Evolutionary conservation across 345 rosid genomes (phyloP).

Genomic region (Dovyalis caffra): DNA sequence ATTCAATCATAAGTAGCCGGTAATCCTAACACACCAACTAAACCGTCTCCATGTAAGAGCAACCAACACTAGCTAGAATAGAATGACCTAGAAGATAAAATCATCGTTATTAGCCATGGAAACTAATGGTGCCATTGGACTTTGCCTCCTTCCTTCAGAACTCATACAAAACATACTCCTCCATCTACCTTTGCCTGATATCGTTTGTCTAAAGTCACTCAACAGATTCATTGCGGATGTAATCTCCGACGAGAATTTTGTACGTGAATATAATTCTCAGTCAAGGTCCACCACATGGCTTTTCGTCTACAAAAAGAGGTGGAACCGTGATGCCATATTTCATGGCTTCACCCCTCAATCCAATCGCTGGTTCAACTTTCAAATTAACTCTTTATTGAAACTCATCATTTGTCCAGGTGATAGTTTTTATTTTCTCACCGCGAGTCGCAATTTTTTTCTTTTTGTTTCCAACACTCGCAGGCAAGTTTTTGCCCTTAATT

Average conservation of each 20-base stretch:
- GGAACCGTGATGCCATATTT: constrained; percentile 54
- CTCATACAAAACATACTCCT: constrained; percentile 69
- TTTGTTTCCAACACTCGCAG: constrained; percentile 58
- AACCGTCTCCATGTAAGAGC: too few relatives aligned
- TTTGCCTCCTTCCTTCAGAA: constrained; percentile 76
- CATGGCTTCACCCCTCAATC: constrained; percentile 54
- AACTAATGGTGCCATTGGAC: constrained; percentile 46
- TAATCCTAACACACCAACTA: neutral
- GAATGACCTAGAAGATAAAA: too few relatives aligned
- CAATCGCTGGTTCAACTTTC: constrained; percentile 58
- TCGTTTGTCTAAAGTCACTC: constrained; percentile 51
- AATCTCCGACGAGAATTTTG: constrained; percentile 55
- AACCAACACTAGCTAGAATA: too few relatives aligned
- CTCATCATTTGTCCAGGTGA: constrained; percentile 43
- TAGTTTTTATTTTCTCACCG: constrained; percentile 54
- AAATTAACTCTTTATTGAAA: constrained; percentile 40
- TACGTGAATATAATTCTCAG: constrained; percentile 46
- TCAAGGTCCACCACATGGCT: constrained; percentile 59
- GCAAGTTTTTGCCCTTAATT: constrained; percentile 57
- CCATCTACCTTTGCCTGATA: constrained; percentile 57
- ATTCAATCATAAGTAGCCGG: too few relatives aligned
- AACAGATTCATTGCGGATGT: constrained; percentile 41
- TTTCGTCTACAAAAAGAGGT: constrained; percentile 68
- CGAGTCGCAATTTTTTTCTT: constrained; percentile 52
- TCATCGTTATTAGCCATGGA: too few relatives aligned